Conservation (phyloP, 768 basidiomycete genomes). For the Leccinum aurantiacum region DNA sequence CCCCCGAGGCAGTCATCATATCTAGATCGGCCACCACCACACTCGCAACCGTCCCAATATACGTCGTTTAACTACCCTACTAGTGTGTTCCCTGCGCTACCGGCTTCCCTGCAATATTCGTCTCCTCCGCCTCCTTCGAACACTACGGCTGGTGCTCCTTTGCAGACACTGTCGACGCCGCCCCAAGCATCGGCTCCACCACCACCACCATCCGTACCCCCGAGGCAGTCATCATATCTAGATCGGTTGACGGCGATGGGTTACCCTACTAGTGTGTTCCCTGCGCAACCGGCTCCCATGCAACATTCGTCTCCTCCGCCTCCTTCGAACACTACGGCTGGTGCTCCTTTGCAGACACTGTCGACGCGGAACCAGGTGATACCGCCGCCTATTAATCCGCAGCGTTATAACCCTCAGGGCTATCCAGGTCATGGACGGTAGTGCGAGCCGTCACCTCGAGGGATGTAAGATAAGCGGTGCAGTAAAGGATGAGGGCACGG, state of each 20-base stretch:
- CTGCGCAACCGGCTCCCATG: conserved; percentile 32
- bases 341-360: conserved; percentile 12
- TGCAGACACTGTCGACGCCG: conserved; percentile 15
- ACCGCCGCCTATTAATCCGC: conserved; percentile 35
- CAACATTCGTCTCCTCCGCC: conserved; percentile 23
- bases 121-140: conserved; percentile 20
- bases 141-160: conserved; percentile 6
- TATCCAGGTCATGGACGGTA: conserved; percentile 35
- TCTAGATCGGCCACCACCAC: neutral
- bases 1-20: no score
- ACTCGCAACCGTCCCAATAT: no score
- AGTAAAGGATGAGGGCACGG: neutral
- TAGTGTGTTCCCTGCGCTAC: conserved; percentile 29
- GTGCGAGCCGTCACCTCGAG: neutral
- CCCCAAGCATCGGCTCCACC: conserved; percentile 13
- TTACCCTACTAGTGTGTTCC: conserved; percentile 19
- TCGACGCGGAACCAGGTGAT: conserved; percentile 29
- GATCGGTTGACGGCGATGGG: conserved; percentile 2
- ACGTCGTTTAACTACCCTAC: conserved; percentile 12
- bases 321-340: conserved; percentile 6
- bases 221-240: no score
- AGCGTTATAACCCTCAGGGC: conserved; percentile 29
- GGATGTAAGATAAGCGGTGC: neutral
- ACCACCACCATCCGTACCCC: conserved; percentile 1
- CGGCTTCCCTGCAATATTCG: conserved; percentile 27